phyloP scores from a whole-genome alignment of 2,329 filamentous ascomycete genomes.

The Knoxdaviesia capensis region DNA sequence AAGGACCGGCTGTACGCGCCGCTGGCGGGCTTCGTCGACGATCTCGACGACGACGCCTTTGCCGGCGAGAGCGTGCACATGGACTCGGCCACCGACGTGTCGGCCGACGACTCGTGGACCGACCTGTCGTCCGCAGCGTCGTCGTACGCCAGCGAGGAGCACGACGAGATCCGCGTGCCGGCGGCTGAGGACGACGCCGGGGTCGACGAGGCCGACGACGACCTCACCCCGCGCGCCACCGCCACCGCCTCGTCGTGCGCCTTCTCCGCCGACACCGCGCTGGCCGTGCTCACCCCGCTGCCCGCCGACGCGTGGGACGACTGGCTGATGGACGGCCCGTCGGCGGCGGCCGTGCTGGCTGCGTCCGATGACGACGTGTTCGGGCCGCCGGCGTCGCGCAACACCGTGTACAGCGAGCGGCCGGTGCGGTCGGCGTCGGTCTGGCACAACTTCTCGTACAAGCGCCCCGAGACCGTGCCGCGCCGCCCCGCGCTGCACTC shows the following conservation, averaged over 20 bases:
- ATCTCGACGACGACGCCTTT: constrained; percentile 3
- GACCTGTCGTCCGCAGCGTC: too few species aligned
- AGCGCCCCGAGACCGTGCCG: constrained; percentile 10
- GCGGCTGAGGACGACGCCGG: too few species aligned
- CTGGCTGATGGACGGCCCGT: background rate
- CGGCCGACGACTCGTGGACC: too few species aligned
- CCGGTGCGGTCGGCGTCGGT: constrained; percentile 7
- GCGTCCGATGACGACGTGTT: too few species aligned
- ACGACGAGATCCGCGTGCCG: too few species aligned
- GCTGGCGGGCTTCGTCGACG: background rate
- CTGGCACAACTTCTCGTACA: constrained; percentile 16
- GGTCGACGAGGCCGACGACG: background rate
- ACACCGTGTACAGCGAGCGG: constrained; percentile 4
- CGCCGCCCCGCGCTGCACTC: constrained; percentile 16
- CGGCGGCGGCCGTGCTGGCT: background rate
- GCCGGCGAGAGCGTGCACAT: constrained; percentile 2
- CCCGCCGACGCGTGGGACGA: constrained; percentile 1
- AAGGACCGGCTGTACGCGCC: background rate
- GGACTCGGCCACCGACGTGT: background rate
- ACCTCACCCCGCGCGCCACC: constrained; percentile 1
- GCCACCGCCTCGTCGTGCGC: constrained; percentile 1
- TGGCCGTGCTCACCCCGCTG: background rate
- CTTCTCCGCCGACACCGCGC: background rate
- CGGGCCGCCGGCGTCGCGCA: too few species aligned
- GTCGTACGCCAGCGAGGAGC: too few species aligned